These are phyloP conservation scores for Gilbertella persicaria DNA, from an alignment of 371 early-diverging fungal species.

Conservation along the genomic window DNA sequence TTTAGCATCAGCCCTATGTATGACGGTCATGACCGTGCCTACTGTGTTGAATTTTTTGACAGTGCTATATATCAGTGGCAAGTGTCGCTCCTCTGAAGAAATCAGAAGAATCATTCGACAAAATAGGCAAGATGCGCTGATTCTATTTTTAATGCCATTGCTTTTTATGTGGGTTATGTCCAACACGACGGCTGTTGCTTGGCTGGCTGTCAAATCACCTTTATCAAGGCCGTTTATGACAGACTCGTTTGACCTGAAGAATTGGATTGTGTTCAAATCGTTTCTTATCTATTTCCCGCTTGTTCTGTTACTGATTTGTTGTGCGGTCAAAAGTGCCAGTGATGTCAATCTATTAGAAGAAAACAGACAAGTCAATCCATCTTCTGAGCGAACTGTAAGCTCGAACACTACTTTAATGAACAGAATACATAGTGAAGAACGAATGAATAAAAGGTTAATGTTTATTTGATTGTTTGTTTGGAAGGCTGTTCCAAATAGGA, in stretches of 20 bases:
- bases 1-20: constrained; percentile 18
- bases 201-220: constrained; percentile 4
- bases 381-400: not conserved
- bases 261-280: constrained; percentile 8
- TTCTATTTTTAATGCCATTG: constrained; percentile 13
- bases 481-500: too few relatives aligned
- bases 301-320: constrained; percentile 5
- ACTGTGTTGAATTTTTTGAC: constrained; percentile 10
- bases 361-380: not conserved
- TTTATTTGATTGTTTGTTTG: too few relatives aligned
- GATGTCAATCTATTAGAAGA: not conserved
- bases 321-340: not conserved
- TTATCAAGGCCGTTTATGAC: not conserved
- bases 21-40: constrained; percentile 17
- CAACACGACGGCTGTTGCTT: constrained; percentile 6
- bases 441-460: not conserved
- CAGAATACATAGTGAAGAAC: not conserved
- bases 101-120: constrained; percentile 14
- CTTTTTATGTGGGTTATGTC: constrained; percentile 12
- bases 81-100: constrained; percentile 7
- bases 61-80: constrained; percentile 10
- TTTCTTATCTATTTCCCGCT: constrained; percentile 7
- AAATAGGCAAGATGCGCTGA: constrained; percentile 10
- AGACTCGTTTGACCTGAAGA: too few relatives aligned
- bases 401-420: not conserved